These are phyloP conservation scores for Hypoxylon sp. DNA, from an alignment of 2,329 filamentous ascomycete genomes.

Conservation along the genomic window DNA sequence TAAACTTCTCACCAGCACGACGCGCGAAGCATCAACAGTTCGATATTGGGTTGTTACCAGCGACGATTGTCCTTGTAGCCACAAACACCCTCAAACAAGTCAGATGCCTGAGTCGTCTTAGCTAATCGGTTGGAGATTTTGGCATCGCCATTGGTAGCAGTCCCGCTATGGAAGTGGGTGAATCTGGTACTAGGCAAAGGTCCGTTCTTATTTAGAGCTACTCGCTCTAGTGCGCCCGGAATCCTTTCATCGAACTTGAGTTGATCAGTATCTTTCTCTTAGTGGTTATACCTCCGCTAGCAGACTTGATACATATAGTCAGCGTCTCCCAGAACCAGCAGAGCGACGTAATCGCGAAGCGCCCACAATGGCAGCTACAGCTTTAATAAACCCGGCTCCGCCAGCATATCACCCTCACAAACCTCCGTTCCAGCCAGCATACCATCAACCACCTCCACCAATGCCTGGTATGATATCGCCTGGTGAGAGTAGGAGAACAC, in stretches of 20 bases:
- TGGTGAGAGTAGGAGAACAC: slow-evolving; percentile 49
- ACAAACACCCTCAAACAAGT: slow-evolving; percentile 44
- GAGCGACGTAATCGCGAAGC: slow-evolving; percentile 49
- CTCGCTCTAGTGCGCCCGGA: slow-evolving; percentile 44
- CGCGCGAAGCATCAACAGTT: slow-evolving; percentile 17
- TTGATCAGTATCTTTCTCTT: slow-evolving; percentile 48
- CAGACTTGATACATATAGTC: slow-evolving; percentile 52
- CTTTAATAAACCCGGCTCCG: slow-evolving; percentile 54
- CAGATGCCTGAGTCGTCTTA: slow-evolving; percentile 55
- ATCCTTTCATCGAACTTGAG: slow-evolving; percentile 39
- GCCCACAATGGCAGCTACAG: slow-evolving; percentile 54
- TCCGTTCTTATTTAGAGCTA: slow-evolving; percentile 49
- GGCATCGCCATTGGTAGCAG: slow-evolving; percentile 54
- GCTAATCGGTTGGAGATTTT: slow-evolving; percentile 53
- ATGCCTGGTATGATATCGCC: slow-evolving; percentile 51
- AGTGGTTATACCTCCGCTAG: slow-evolving; percentile 54
- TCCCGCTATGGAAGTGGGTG: slow-evolving; percentile 58
- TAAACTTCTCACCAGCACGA: slow-evolving; percentile 12
- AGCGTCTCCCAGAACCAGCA: slow-evolving; percentile 47
- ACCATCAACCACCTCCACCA: slow-evolving; percentile 51
- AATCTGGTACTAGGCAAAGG: slow-evolving; percentile 58
- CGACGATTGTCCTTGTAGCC: slow-evolving; percentile 35
- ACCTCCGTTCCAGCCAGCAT: slow-evolving; percentile 47
- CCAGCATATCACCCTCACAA: slow-evolving; percentile 53
- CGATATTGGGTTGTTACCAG: slow-evolving; percentile 25